Percentiles rank a stretch among this genome's conserved stretches.
Evolutionary conservation across 1,284 basidiomycete species (phyloP).

Genomic region (Coniophora puteana): DNA sequence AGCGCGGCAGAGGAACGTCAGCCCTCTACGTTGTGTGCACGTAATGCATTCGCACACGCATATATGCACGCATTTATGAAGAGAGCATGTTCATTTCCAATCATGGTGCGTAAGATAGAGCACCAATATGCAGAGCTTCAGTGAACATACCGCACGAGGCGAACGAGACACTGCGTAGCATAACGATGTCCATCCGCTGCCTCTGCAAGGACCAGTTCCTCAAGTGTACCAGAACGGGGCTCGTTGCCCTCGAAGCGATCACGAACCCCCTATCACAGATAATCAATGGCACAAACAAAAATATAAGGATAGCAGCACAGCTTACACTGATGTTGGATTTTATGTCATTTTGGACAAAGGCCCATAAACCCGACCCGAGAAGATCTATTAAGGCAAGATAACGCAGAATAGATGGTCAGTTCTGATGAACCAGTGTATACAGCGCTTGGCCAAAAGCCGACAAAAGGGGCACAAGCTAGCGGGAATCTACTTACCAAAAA

Average conservation of each 20-base stretch:
- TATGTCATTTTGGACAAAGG: constrained; percentile 89
- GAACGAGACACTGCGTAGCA: constrained; percentile 67
- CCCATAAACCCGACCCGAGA: constrained; percentile 84
- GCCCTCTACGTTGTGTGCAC: no score
- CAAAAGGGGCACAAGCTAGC: background rate
- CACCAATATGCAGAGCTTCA: no score
- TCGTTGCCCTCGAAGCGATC: constrained; percentile 56
- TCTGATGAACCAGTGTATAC: constrained; percentile 12
- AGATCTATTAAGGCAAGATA: constrained; percentile 54
- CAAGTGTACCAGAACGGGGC: constrained; percentile 69
- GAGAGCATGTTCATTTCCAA: no score
- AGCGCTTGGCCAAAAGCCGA: background rate
- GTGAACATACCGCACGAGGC: constrained; percentile 82
- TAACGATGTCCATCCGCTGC: constrained; percentile 44
- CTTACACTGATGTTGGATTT: constrained; percentile 82
- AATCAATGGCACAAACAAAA: constrained; percentile 11
- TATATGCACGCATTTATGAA: no score
- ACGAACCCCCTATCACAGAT: constrained; percentile 68
- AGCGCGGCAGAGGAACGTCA: constrained; percentile 42
- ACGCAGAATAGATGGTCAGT: constrained; percentile 16
- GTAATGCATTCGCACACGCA: no score
- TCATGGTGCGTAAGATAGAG: no score
- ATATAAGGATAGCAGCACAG: constrained; percentile 19
- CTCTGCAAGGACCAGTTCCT: constrained; percentile 73
- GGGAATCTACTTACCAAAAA: constrained; percentile 93